Evolutionary conservation across 352 stramenopile species (phyloP), one percentile per base, ranked within the genome.

Genomic region (Phytopythium delawarense): DNA sequence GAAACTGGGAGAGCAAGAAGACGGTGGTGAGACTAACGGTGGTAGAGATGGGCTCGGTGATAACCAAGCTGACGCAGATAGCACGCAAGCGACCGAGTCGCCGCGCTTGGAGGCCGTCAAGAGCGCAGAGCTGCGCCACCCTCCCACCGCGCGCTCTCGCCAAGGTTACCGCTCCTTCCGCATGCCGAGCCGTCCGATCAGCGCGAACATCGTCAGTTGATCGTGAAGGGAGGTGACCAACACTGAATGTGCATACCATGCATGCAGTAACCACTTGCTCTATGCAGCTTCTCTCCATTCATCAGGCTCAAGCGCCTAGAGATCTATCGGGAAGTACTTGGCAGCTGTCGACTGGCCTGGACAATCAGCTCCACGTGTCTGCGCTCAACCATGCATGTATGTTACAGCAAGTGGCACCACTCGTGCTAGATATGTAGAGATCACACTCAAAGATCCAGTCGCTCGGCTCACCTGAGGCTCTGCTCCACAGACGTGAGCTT

Each of bases 141-240:
- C 80, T 9, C 80, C 80, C 16, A 87, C 70, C 9, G 67, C 67
- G 42, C 68, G 70, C 4, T 83, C 76, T 7, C 69, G 67, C 13
- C 72, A 80, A 25, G 78, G 80, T 0, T 89, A 89, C 28, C 64
- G 71, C 1, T 58, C 72, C 16, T 89, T 89, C 62, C 74, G 72
- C n/a, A 69, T 88, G 55, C 80, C 80, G 0, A 59, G 66, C 15
- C 67, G 72, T 12, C 58, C 66, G 42, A 65, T 42, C 28, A 74
- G 59, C 53, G 52, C 66, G 23, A 59, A 64, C 13, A 62, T 51
- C 25, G 45, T 11, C 21, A 7, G 15, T 23, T 48, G 35, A 48
- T 21, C 9, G 13, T 4, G 18, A n/a, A 5, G 11, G 2, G 23
- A 39, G 11, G 34, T 5, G 34, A 12, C 7, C 7, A 39, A 39